phyloP scores from a whole-genome alignment of 2,329 filamentous ascomycete species.

The Colletotrichum spinosum region DNA sequence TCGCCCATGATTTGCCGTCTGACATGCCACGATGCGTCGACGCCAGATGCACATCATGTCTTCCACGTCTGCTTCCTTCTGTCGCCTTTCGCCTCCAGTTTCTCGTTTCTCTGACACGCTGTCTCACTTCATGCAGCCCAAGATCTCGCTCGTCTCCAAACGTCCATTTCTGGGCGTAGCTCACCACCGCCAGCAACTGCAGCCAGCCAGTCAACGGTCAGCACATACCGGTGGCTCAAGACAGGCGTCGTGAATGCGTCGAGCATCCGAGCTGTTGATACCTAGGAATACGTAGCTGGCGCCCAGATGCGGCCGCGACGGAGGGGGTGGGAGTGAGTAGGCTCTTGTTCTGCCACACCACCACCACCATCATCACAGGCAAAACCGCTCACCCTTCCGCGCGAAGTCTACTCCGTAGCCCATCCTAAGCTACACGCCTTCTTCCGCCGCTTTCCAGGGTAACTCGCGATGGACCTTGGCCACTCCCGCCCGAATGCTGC shows the following conservation, averaged over 20 bases:
- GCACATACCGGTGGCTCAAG: no score
- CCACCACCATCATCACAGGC: constrained; percentile 1
- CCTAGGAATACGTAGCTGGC: not conserved
- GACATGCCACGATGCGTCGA: constrained; percentile 8
- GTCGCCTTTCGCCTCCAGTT: constrained; percentile 16
- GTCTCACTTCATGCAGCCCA: constrained; percentile 33
- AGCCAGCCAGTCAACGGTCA: no score
- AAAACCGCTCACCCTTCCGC: not conserved
- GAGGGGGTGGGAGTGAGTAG: constrained; percentile 3
- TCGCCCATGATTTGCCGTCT: not conserved
- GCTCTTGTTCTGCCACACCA: not conserved
- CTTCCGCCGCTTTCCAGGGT: constrained; percentile 4
- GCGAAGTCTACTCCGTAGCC: no score
- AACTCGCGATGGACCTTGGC: not conserved
- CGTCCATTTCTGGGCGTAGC: not conserved
- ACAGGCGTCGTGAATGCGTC: no score
- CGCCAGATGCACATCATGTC: constrained; percentile 22
- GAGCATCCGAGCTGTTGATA: no score
- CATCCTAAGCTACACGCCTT: not conserved
- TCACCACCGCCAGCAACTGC: no score
- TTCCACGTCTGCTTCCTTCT: constrained; percentile 27
- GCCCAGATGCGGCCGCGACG: constrained; percentile 15
- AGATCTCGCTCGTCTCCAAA: constrained; percentile 16
- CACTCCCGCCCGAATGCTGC: not conserved
- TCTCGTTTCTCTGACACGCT: constrained; percentile 34